These are phyloP conservation scores for Penicillium italicum DNA, from an alignment of 2,329 filamentous ascomycete species.

Conservation along the genomic window DNA sequence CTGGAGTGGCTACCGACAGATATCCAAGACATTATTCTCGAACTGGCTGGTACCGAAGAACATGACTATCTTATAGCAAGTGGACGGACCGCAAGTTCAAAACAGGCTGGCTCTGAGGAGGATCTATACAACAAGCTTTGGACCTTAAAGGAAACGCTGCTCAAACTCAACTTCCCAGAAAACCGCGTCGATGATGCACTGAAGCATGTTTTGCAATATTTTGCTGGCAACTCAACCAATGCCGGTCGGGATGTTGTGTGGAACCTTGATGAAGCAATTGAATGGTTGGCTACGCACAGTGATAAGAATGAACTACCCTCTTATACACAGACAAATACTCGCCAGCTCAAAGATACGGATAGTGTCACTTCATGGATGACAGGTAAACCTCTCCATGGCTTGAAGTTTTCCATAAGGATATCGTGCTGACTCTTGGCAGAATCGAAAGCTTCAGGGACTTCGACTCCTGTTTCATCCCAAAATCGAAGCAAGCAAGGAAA, in stretches of 20 bases:
- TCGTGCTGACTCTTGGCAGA: slow-evolving; percentile 32
- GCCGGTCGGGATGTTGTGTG: slow-evolving; percentile 66
- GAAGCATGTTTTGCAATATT: slow-evolving; percentile 63
- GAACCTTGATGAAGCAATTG: slow-evolving; percentile 82
- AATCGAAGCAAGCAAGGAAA: slow-evolving; percentile 25
- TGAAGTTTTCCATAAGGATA: slow-evolving; percentile 8
- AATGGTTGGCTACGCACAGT: slow-evolving; percentile 84
- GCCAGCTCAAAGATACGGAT: slow-evolving; percentile 30
- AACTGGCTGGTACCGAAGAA: slow-evolving; percentile 51
- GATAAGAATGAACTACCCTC: slow-evolving; percentile 64
- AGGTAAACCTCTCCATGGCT: slow-evolving; percentile 27
- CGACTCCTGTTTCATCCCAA: slow-evolving; percentile 24
- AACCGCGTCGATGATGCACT: slow-evolving; percentile 62
- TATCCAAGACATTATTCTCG: slow-evolving; percentile 71
- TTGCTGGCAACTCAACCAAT: slow-evolving; percentile 55
- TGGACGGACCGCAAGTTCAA: slow-evolving; percentile 25
- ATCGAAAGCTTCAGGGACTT: slow-evolving; percentile 28
- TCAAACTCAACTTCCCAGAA: slow-evolving; percentile 64
- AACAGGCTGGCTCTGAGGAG: slow-evolving; percentile 61
- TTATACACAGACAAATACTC: slow-evolving; percentile 55
- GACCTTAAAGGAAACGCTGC: slow-evolving; percentile 73
- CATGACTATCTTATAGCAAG: slow-evolving; percentile 35
- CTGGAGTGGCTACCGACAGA: slow-evolving; percentile 77
- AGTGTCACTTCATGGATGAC: slow-evolving; percentile 36
- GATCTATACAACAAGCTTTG: slow-evolving; percentile 76